Evolutionary conservation across 179 eudicot species (phyloP).

Genomic region (Beta lomatogona): DNA sequence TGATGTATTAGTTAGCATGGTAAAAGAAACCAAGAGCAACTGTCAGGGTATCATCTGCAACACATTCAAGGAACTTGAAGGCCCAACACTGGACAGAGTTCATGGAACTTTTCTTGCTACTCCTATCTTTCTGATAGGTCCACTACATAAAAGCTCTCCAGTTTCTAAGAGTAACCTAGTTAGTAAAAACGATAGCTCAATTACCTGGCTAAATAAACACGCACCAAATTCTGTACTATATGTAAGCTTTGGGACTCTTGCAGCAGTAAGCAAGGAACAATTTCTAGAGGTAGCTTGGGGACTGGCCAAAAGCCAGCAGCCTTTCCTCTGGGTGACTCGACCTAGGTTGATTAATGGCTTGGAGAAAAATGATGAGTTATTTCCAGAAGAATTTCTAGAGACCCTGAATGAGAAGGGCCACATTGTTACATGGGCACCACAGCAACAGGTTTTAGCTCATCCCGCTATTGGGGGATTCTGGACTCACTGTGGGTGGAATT

Average conservation of each 20-base stretch:
- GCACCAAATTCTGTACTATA: conserved; percentile 59
- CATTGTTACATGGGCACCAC: conserved; percentile 64
- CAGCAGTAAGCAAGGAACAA: conserved; percentile 33
- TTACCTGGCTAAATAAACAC: conserved; percentile 61
- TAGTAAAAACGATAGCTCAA: conserved; percentile 39
- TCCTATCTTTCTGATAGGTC: conserved; percentile 51
- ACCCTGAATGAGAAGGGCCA: conserved; percentile 30
- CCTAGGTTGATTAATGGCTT: conserved; percentile 41
- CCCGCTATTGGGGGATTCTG: conserved; percentile 60
- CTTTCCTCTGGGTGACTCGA: conserved; percentile 69
- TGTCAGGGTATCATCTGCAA: conserved; percentile 61
- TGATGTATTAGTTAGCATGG: conserved; percentile 15
- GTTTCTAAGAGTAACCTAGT: conserved; percentile 34
- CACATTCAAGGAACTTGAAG: conserved; percentile 54
- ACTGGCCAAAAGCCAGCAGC: conserved; percentile 52
- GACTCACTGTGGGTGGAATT: conserved; percentile 72
- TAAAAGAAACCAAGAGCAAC: conserved; percentile 35
- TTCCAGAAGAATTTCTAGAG: conserved; percentile 46
- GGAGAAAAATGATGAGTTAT: conserved; percentile 28
- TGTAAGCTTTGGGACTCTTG: conserved; percentile 72
- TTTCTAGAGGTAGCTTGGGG: conserved; percentile 59
- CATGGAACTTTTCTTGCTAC: conserved; percentile 24
- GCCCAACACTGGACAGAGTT: conserved; percentile 28
- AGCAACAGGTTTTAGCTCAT: conserved; percentile 56
- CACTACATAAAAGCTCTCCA: conserved; percentile 47